phyloP scores from a whole-genome alignment of 192 early-diverging fungal species.

The Pilobolus umbonatus region DNA sequence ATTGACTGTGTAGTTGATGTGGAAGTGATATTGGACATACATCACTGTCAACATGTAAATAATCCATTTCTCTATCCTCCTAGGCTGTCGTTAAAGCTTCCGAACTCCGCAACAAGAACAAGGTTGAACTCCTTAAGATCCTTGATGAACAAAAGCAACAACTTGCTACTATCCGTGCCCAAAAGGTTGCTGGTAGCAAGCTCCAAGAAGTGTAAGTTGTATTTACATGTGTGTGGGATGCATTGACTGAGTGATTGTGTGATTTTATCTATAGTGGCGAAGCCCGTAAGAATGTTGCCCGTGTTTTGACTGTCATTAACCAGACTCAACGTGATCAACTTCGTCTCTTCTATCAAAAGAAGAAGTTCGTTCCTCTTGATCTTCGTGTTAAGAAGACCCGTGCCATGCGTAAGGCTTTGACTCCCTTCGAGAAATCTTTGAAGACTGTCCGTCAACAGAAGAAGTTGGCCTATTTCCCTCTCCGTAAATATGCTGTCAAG shows the following conservation, averaged over 20 bases:
- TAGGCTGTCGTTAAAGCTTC: constrained; percentile 87
- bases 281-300: constrained; percentile 91
- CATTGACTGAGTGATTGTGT: too few species aligned
- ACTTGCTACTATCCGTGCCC: constrained; percentile 89
- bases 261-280: constrained; percentile 66
- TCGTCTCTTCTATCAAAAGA: constrained; percentile 86
- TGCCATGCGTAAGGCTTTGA: constrained; percentile 93
- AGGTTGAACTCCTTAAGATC: constrained; percentile 85
- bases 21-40: too few species aligned
- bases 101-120: constrained; percentile 93
- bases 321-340: constrained; percentile 88
- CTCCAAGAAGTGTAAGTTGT: constrained; percentile 8
- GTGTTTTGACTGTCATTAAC: constrained; percentile 93
- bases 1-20: too few species aligned
- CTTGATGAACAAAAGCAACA: constrained; percentile 95
- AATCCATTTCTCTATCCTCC: background rate
- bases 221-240: background rate
- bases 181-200: constrained; percentile 61
- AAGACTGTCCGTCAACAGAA: constrained; percentile 90
- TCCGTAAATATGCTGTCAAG: constrained; percentile 88
- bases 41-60: background rate
- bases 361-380: constrained; percentile 95
- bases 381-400: constrained; percentile 98
- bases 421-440: constrained; percentile 67
- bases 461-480: constrained; percentile 86